A percentile compares a stretch with the other conserved stretches of the same genome.
These are phyloP conservation scores for Erigeron canadensis DNA, from an alignment of 129 eudicot species.

Conservation along the genomic window DNA sequence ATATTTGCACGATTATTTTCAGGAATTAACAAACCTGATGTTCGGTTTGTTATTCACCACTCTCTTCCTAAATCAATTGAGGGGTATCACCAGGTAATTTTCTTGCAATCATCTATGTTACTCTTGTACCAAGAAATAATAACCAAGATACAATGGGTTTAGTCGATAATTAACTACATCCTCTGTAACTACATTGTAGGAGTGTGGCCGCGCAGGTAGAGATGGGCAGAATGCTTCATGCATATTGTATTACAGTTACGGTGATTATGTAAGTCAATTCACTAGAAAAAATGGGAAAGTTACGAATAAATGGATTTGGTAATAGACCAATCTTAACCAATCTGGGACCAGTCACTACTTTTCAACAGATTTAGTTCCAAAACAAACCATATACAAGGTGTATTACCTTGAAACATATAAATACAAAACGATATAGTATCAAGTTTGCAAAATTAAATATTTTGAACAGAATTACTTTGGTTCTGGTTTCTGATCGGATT, in stretches of 20 bases:
- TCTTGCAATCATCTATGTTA: background rate
- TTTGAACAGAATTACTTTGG: no score
- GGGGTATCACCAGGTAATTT: slow-evolving; percentile 93
- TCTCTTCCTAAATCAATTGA: slow-evolving; percentile 97
- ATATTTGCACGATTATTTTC: slow-evolving; percentile 24
- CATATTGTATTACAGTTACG: slow-evolving; percentile 80
- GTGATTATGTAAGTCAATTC: slow-evolving; percentile 82
- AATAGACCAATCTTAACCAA: no score
- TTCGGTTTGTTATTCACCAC: slow-evolving; percentile 97
- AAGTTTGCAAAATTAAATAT: no score
- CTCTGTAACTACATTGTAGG: slow-evolving; percentile 42
- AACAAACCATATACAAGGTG: no score
- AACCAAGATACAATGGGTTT: slow-evolving; percentile 9
- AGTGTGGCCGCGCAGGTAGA: slow-evolving; percentile 99
- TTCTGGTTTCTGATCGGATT: no score
- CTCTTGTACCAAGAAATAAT: slow-evolving; percentile 11
- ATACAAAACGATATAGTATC: no score
- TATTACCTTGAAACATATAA: no score
- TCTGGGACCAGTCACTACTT: no score
- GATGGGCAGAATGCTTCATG: slow-evolving; percentile 89
- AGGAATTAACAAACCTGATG: slow-evolving; percentile 99
- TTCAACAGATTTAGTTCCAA: no score
- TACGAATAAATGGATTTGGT: no score
- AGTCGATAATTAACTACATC: slow-evolving; percentile 6
- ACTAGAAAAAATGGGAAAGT: no score